Percentiles rank a stretch among this genome's conserved stretches.
These are phyloP conservation scores for Phytopythium sindhum DNA, from an alignment of 352 stramenopile genomes.

Conservation along the genomic window DNA sequence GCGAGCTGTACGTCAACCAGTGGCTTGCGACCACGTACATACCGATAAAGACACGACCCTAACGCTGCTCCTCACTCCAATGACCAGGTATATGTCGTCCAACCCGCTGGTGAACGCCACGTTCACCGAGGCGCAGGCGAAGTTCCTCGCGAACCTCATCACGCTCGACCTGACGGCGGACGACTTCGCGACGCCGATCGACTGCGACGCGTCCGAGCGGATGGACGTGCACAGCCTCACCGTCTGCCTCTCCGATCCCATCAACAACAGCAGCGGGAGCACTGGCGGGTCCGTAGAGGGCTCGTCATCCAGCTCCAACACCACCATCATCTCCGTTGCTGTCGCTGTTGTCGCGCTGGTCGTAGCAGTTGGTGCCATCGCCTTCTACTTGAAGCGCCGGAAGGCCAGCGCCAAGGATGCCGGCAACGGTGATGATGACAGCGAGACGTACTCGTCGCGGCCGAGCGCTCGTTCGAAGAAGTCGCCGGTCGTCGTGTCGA, in stretches of 20 bases:
- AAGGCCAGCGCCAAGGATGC: conserved; percentile 4
- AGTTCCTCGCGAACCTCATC: conserved; percentile 16
- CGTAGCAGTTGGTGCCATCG: conserved; percentile 10
- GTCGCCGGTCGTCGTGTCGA: conserved; percentile 10
- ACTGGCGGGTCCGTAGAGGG: background rate
- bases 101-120: conserved; percentile 19
- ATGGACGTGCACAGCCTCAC: conserved; percentile 10
- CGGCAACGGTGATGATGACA: conserved; percentile 10
- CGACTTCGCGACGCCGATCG: conserved; percentile 15
- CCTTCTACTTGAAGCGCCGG: conserved; percentile 11
- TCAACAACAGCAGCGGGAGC: background rate
- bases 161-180: conserved; percentile 13
- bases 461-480: conserved; percentile 5
- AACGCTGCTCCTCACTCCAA: background rate
- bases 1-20: background rate
- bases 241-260: conserved; percentile 14
- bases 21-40: background rate
- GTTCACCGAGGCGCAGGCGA: conserved; percentile 14
- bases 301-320: background rate
- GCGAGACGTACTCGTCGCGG: conserved; percentile 9
- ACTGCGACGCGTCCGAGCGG: conserved; percentile 11
- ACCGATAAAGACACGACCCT: background rate
- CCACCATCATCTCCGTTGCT: conserved; percentile 9
- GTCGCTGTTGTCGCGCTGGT: conserved; percentile 11
- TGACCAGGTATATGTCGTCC: conserved; percentile 11